Percentiles rank a stretch among this genome's conserved stretches.
These are phyloP conservation scores for Marasmius sp. DNA, from an alignment of 1,284 basidiomycete species.

Conservation along the genomic window DNA sequence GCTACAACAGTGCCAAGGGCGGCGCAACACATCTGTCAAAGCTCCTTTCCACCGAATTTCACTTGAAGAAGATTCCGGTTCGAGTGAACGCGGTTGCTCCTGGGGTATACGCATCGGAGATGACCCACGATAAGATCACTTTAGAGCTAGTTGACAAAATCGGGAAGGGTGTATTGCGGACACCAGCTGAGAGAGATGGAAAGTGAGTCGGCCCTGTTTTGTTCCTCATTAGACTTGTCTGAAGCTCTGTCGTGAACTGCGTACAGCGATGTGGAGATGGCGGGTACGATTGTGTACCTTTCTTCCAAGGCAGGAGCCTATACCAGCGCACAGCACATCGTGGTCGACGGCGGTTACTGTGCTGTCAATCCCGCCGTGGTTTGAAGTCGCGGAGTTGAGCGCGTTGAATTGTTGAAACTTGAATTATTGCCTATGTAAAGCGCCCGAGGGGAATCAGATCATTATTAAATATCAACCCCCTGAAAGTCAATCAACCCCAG, in stretches of 20 bases:
- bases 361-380: slow-evolving; percentile 63
- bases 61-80: slow-evolving; percentile 63
- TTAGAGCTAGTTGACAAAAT: slow-evolving; percentile 52
- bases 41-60: slow-evolving; percentile 74
- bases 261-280: slow-evolving; percentile 69
- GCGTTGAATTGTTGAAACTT: not conserved
- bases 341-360: slow-evolving; percentile 71
- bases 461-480: not conserved
- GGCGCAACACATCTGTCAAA: slow-evolving; percentile 73
- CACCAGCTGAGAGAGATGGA: slow-evolving; percentile 65
- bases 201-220: slow-evolving; percentile 46
- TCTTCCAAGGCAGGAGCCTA: slow-evolving; percentile 70
- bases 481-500: not conserved
- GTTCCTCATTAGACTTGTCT: not conserved
- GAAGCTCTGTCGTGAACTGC: not conserved
- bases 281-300: slow-evolving; percentile 72
- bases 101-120: slow-evolving; percentile 72
- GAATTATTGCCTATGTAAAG: not conserved
- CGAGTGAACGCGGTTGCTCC: slow-evolving; percentile 75
- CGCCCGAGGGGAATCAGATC: not conserved
- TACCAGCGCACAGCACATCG: slow-evolving; percentile 71
- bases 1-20: slow-evolving; percentile 78
- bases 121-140: slow-evolving; percentile 58
- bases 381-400: not conserved
- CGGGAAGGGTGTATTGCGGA: slow-evolving; percentile 53